Base-by-base conservation (phyloP, 2,329 filamentous ascomycete species). In the Aspergillus awamori region DNA sequence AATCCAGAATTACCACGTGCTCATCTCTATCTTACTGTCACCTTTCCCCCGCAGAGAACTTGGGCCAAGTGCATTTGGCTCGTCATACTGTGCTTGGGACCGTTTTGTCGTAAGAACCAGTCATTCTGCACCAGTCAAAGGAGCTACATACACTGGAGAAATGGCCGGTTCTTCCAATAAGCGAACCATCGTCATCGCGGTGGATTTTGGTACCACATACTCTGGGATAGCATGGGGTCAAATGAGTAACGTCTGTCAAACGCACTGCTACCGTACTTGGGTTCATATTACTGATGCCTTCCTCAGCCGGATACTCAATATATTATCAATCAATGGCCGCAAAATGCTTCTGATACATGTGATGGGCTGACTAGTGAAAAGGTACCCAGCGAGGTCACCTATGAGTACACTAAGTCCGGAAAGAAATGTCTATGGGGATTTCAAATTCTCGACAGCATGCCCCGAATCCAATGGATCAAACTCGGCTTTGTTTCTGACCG, bases 151-250 rank as follows among this genome's bases (percentile, higher is more conserved):
- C 5, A 17, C 8, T 8, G 28, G 8, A 8, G 7, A 30, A n/a
- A 49, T 51, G 47, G 8, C 24, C 8, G 11, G 4, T 5, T 7
- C 26, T 17, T 20, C 47, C 10, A 33, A 2, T 33, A 5, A 15
- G 8, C 17, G 47, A 2, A 17, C 24, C 6, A 63, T 70, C 15
- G 38, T 70, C 28, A 56, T 70, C 3, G 67, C 65, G 1, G 39
- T 69, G n/a, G 69, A 71, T 38, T 70, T 67, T 36, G 69, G 69
- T 1, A 70, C 67, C 11, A 71, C 68, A 4, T 70, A 57, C 45
- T 67, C 67, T 11, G 67, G 68, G 5, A 55, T 66, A 28, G 65
- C 67, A 0, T 72, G 67, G 68, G 67, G 63, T 30, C 56, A 64
- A 36, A 63, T 61, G n/a, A 59, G 47, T 41, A 56, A 65, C 53